phyloP scores from a whole-genome alignment of 2,329 filamentous ascomycete species.

The Dichotomopilus funicola region DNA sequence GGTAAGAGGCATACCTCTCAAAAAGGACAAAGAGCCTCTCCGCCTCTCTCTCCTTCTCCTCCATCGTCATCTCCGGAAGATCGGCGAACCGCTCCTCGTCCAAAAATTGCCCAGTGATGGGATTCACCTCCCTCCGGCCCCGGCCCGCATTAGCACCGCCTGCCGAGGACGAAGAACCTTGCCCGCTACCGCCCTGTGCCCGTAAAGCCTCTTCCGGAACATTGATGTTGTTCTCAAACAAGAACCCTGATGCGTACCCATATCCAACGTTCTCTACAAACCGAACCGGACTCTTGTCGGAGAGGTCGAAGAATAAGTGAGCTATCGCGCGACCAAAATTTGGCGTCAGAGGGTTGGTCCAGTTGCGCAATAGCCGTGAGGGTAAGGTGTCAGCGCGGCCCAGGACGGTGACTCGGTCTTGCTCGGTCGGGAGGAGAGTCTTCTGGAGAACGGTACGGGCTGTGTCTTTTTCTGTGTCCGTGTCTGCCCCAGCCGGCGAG shows the following conservation, averaged over 20 bases:
- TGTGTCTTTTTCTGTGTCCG: background rate
- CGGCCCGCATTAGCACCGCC: background rate
- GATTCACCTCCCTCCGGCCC: constrained; percentile 55
- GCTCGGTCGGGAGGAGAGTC: constrained; percentile 66
- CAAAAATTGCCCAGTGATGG: constrained; percentile 77
- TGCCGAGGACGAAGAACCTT: background rate
- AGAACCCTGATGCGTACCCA: constrained; percentile 84
- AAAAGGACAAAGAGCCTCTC: constrained; percentile 87
- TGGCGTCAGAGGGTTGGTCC: constrained; percentile 64
- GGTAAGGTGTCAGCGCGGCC: constrained; percentile 69
- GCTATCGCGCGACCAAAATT: constrained; percentile 69
- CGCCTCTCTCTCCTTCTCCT: constrained; percentile 88
- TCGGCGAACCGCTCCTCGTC: constrained; percentile 57
- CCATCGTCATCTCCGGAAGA: constrained; percentile 71
- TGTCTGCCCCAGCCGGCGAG: too few relatives aligned
- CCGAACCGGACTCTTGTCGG: constrained; percentile 67
- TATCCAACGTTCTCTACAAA: constrained; percentile 93
- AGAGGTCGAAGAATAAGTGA: constrained; percentile 78
- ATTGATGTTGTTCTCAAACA: constrained; percentile 76
- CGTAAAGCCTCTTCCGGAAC: constrained; percentile 55
- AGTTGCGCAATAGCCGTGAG: constrained; percentile 69
- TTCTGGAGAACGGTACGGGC: constrained; percentile 56
- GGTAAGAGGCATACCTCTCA: constrained; percentile 55
- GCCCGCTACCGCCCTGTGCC: constrained; percentile 15
- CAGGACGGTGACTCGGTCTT: constrained; percentile 69